These are phyloP conservation scores for Irpex lacteus DNA, from an alignment of 1,284 basidiomycete genomes.

Conservation along the genomic window DNA sequence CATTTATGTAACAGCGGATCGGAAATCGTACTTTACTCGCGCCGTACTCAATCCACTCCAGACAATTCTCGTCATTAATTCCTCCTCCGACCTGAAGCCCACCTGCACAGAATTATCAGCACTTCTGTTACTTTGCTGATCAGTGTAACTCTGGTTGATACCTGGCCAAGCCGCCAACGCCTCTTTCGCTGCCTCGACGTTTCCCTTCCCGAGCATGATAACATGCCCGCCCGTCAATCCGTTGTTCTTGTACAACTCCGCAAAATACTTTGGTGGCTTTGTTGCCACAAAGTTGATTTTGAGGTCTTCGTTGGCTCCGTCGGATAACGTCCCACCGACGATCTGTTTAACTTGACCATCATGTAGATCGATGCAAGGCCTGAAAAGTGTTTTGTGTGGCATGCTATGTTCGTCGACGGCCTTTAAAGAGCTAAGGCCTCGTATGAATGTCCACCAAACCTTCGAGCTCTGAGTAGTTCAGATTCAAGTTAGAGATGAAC, in stretches of 20 bases:
- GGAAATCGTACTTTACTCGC: constrained; percentile 77
- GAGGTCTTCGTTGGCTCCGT: constrained; percentile 55
- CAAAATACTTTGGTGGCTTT: constrained; percentile 80
- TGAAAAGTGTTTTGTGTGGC: constrained; percentile 45
- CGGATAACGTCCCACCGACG: constrained; percentile 89
- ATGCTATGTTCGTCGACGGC: too few species aligned
- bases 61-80: constrained; percentile 80
- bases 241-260: constrained; percentile 73
- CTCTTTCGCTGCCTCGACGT: constrained; percentile 83
- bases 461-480: too few species aligned
- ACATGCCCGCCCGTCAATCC: constrained; percentile 87
- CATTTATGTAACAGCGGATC: not conserved
- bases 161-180: constrained; percentile 86
- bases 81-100: constrained; percentile 94
- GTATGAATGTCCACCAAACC: too few species aligned
- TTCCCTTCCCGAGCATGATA: constrained; percentile 92
- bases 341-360: constrained; percentile 97
- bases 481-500: too few species aligned
- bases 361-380: constrained; percentile 97
- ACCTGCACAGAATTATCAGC: constrained; percentile 32
- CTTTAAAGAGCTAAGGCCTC: too few species aligned
- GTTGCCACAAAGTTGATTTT: constrained; percentile 94
- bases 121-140: too few species aligned
- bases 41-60: constrained; percentile 83
- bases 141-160: constrained; percentile 20